Evolutionary conservation across 768 basidiomycete genomes (phyloP), one percentile per base, ranked within the genome.

Genomic region (Mycena rebaudengoi): DNA sequence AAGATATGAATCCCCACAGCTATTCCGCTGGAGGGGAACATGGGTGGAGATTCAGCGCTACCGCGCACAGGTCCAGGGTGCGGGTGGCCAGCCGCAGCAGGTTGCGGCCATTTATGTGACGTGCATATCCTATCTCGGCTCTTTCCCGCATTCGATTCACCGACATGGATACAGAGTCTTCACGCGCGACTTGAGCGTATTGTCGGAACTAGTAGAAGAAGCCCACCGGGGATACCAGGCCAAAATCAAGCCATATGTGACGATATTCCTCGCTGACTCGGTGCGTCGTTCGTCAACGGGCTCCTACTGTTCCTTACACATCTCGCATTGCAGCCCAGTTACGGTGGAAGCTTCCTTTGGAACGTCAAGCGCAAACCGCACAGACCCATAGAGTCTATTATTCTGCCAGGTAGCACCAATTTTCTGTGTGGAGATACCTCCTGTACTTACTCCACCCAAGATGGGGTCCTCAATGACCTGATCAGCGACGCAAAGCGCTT

Each of bases 401-500:
- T 67, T 30, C 51, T 67, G 5, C 65, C 60, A 35, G 65, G 65
- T 66, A 26, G 37, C 51, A 23, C 16, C 29, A 5, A 18, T 32
- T 40, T 3, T 55, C 10, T 14, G 21, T 18, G 4, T 29, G 12
- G n/a, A n/a, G n/a, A n/a, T 32, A 8, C 41, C 23, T n/a, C 5
- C 6, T 18, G 7, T 43, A 26, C 41, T 44, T 23, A 58, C 33
- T 80, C 68, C 56, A 83, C 83, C 3, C 78, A 79, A 26, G 79
- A 82, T 26, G 83, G 85, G 11, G 75, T 84, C 7, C 73, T 85
- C 6, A 78, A 84, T 2, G 80, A 79, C 8, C 72, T 89, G 6
- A 75, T 88, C 13, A 72, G 76, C 40, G 87, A 89, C 61, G 84
- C 83, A 4, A 78, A 75, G 29, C 86, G 87, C 54, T 89, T 88